Base-by-base conservation (phyloP, 2,329 filamentous ascomycete species). In the Cladorrhinum sp. region DNA sequence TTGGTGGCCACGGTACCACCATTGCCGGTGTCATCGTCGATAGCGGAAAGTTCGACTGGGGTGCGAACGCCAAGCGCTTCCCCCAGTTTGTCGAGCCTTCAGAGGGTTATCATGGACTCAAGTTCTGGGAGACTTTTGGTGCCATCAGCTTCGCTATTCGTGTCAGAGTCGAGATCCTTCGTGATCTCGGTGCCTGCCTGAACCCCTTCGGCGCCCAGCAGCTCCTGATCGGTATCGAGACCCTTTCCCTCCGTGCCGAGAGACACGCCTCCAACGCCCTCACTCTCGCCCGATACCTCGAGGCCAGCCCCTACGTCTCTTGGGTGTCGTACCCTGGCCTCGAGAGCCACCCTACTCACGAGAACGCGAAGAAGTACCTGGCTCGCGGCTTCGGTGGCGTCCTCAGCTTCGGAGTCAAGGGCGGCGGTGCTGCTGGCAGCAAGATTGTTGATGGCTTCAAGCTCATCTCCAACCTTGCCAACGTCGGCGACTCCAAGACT, bases 271-370 rank as follows among this genome's bases (percentile, higher is more conserved):
- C 86, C 71, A 98, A 98, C 74, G 86, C 95, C 1, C 75, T 94
- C 42, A 84, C 86, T 21, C 80, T 98, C 59, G 94, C 94, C 1
- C 81, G 82, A 71, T 96, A 92, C 86, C 82, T 98, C 49, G 87
- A 96, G 80, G 85, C 84, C 72, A 94, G 92, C 78, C 82, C 87
- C 57, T 86, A 95, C 71, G 93, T 98, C 53, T 83, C 84, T 69
- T 99, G 94, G 94, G 94, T 98, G 10, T 95, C 90, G 39, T 98
- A 98, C 76, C 93, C 91, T 0, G 95, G 95, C 20, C 82, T 98
- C 3, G 84, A 88, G 76, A 91, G 82, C 79, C 95, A 98, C 74
- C 81, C 85, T 12, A 91, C 86, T 70, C 91, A 98, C 75, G 83
- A 84, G 71, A 75, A 86, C 2, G 95, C 94, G 46, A 94, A 93